phyloP scores from a whole-genome alignment of 805 yeast genomes.

The Wickerhamiella azymoides region DNA sequence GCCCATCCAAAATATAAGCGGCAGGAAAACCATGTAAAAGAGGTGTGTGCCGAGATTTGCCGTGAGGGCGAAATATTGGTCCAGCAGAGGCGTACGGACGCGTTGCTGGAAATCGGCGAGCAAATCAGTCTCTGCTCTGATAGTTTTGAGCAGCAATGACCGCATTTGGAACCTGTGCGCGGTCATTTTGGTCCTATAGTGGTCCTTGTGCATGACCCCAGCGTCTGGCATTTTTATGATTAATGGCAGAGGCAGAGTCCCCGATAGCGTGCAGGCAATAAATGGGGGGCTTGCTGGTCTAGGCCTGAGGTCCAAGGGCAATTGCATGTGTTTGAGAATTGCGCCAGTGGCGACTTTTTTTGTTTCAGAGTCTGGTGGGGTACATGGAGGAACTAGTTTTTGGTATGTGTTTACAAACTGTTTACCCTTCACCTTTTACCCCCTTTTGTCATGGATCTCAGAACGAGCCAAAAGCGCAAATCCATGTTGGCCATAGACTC shows the following conservation, averaged over 20 bases:
- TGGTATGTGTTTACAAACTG: background rate
- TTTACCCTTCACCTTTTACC: background rate
- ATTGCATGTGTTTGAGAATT: no score
- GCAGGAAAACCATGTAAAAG: slow-evolving; percentile 79
- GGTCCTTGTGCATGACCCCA: slow-evolving; percentile 55
- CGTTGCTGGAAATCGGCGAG: slow-evolving; percentile 43
- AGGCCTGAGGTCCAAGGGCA: no score
- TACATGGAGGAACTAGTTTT: no score
- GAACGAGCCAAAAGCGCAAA: slow-evolving; percentile 13
- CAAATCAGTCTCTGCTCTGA: slow-evolving; percentile 50
- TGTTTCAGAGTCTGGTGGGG: no score
- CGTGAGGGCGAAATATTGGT: slow-evolving; percentile 69
- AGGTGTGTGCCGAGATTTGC: slow-evolving; percentile 90
- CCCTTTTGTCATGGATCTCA: slow-evolving; percentile 11
- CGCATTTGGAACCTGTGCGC: slow-evolving; percentile 36
- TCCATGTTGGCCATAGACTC: slow-evolving; percentile 10
- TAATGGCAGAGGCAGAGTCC: no score
- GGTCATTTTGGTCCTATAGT: slow-evolving; percentile 46
- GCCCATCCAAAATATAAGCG: slow-evolving; percentile 76
- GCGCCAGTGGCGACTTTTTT: no score
- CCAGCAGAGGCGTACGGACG: slow-evolving; percentile 38
- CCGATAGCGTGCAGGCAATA: no score
- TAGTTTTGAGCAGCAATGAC: slow-evolving; percentile 36
- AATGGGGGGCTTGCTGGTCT: no score
- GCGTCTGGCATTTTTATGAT: slow-evolving; percentile 36